A percentile compares a stretch with the other conserved stretches of the same genome.
Conservation (phyloP, 129 eudicot species). For the Helichrysum umbraculigerum region DNA sequence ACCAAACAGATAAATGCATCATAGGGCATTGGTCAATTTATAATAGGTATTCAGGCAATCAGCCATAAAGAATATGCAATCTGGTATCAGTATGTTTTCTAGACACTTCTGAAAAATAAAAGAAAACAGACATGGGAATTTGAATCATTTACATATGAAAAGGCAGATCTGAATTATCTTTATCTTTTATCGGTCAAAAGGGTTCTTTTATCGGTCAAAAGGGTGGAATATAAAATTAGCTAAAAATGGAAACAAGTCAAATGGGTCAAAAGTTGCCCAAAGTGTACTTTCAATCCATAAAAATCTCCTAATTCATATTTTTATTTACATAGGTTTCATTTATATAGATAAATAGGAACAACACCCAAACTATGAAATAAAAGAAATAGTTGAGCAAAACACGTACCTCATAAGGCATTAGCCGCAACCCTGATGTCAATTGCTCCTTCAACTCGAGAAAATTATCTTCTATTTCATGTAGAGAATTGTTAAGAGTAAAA, state of each 20-base stretch:
- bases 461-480: constrained; percentile 57
- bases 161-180: neutral
- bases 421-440: constrained; percentile 58
- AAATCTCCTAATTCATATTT: neutral
- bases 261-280: constrained; percentile 2
- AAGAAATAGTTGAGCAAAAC: neutral
- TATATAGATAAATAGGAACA: neutral
- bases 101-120: neutral
- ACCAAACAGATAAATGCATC: too few relatives aligned
- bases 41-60: neutral
- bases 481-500: constrained; percentile 66
- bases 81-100: neutral
- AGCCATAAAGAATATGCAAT: neutral
- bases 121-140: neutral
- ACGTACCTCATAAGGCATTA: constrained; percentile 67
- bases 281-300: neutral
- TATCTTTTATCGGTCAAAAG: neutral
- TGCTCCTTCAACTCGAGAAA: constrained; percentile 56
- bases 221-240: neutral
- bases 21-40: too few relatives aligned
- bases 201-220: neutral
- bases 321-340: neutral
- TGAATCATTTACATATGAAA: neutral
- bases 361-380: constrained; percentile 19
- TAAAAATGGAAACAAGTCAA: neutral